Percentiles rank a stretch among this genome's conserved stretches.
Conservation (phyloP, 495 filamentous ascomycete genomes). For the Hypoxylon subgilvum region DNA sequence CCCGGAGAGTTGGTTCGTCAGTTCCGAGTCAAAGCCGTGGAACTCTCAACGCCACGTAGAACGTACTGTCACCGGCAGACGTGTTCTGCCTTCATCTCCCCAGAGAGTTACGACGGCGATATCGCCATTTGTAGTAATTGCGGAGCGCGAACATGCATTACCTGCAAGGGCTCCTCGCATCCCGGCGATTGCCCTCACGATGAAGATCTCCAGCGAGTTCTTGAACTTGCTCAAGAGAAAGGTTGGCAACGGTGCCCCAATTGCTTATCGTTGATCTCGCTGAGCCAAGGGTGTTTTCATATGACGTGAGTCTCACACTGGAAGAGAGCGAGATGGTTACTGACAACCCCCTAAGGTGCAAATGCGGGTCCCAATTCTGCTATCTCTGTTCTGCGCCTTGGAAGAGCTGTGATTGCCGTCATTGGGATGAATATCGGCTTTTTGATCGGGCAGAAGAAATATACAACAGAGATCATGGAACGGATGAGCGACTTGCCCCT, state of each 20-base stretch:
- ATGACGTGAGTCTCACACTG: constrained; percentile 63
- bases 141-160: constrained; percentile 46
- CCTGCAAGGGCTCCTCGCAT: constrained; percentile 55
- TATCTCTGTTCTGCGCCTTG: constrained; percentile 60
- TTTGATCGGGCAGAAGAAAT: constrained; percentile 34
- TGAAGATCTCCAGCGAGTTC: constrained; percentile 63
- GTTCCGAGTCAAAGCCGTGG: constrained; percentile 50
- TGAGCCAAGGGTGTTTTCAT: constrained; percentile 77
- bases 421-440: not conserved
- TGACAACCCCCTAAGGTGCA: constrained; percentile 47
- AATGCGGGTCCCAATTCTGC: constrained; percentile 64
- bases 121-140: constrained; percentile 53
- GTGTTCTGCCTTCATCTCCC: constrained; percentile 58
- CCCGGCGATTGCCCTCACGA: constrained; percentile 69
- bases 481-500: not conserved
- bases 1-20: constrained; percentile 20
- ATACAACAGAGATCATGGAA: constrained; percentile 36
- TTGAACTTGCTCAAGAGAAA: constrained; percentile 67
- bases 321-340: not conserved
- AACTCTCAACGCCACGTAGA: constrained; percentile 52
- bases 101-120: constrained; percentile 33
- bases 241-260: constrained; percentile 76
- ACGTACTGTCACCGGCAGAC: constrained; percentile 54
- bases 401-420: constrained; percentile 52
- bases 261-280: constrained; percentile 72